Base-by-base conservation (phyloP, 805 yeast genomes). In the Metschnikowia sp. region DNA sequence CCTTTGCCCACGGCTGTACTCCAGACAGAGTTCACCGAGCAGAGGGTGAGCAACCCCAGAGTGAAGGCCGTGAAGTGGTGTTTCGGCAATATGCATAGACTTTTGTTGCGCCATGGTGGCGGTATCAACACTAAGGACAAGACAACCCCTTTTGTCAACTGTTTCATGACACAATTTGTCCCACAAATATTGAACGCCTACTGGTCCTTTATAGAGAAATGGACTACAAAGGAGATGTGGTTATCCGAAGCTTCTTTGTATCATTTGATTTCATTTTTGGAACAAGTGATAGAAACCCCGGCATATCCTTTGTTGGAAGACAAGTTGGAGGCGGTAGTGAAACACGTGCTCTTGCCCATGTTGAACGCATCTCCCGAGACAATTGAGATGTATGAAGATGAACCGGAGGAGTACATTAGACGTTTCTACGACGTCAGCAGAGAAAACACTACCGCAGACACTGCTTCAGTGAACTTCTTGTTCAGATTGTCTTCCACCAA, bases 381-480 rank as follows among this genome's bases (percentile, higher is more conserved):
- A 8, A 58, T 73, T 32, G 77, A 72, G 51, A 57, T 73, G 44
- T 73, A 71, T 49, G 75, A 73, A 54, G 76, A 71, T 50, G 77
- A 73, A 38, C 71, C 75, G 5, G 77, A 73, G 38, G 78, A 73
- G 51, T 73, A 73, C 50, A 64, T 70, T 48, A 62, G 77, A 58
- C 58, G 76, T 45, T 73, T 61, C 47, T 72, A 72, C 48, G 76
- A 73, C 62, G 68, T 81, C 37, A 73, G 71, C 53, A 65, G 76
- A 47, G 81, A 76, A 47, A 65, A 66, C 31, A 74, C 70, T 34
- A 75, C 76, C 31, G 69, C 81, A 4, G 82, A 77, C 51, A 70
- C 73, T 32, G 82, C 81, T 1, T 70, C 81, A 7, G 69, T 72
- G 42, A 75, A 75, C 58, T 77, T 78, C 49, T 53, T 75, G 32